Evolutionary conservation across 257 asterid genomes (phyloP).

Genomic region (Plantago elongata): DNA sequence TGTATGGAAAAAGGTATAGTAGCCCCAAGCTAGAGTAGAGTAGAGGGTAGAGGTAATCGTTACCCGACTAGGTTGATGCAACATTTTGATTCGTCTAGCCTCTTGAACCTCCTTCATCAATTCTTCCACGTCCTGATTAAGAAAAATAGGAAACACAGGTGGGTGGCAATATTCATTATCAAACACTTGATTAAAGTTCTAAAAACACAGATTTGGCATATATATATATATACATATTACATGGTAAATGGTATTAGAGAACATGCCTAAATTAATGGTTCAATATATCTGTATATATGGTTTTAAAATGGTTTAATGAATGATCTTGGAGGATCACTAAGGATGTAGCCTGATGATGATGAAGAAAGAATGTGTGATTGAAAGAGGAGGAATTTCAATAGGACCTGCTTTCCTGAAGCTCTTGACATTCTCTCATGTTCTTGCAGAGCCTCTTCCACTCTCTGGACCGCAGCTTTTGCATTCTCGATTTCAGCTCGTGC

Average conservation of each 20-base stretch:
- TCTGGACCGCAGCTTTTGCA: conserved; percentile 96
- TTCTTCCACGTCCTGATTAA: conserved; percentile 73
- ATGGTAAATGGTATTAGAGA: too few species aligned
- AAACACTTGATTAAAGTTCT: conserved; percentile 23
- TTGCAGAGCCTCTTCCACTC: conserved; percentile 96
- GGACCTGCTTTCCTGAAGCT: conserved; percentile 90
- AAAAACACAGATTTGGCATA: too few species aligned
- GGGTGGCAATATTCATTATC: conserved; percentile 20
- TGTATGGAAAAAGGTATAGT: too few species aligned
- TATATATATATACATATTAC: too few species aligned
- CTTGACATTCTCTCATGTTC: conserved; percentile 79
- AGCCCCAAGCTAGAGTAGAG: background rate
- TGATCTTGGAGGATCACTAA: too few species aligned
- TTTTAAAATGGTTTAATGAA: too few species aligned
- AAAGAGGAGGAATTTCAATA: conserved; percentile 15
- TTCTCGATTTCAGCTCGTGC: conserved; percentile 90
- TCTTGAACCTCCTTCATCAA: conserved; percentile 93
- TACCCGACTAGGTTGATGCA: conserved; percentile 96
- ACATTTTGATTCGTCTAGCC: conserved; percentile 91
- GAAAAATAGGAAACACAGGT: conserved; percentile 32
- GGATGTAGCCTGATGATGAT: background rate
- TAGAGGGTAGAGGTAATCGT: conserved; percentile 13
- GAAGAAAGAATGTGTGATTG: background rate
- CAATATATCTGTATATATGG: too few species aligned
- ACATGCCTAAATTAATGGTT: too few species aligned